Base-by-base conservation (phyloP, 345 rosid species). In the Lumnitzera littorea region DNA sequence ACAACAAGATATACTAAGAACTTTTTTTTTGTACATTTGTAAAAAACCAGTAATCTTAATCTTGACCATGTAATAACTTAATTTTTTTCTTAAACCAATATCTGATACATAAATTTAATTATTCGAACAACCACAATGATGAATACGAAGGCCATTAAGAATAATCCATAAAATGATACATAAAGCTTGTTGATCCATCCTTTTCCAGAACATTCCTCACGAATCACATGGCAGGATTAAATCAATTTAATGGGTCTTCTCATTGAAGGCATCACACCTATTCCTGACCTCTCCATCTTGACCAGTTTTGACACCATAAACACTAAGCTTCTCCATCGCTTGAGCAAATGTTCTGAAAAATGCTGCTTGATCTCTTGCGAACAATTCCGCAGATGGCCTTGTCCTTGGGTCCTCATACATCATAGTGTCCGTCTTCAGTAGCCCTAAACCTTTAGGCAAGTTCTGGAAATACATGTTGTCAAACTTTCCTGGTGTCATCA, bases 381-480 rank as follows among this genome's bases (percentile, higher is more conserved):
- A 78, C 69, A 56, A 41, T 0, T 72, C 79, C 54, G 69, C 84
- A 24, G 61, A 69, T 0, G 69, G 71, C 64, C 49, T 76, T 1
- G 89, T 78, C 50, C 71, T 68, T 24, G 71, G 50, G 57, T 81
- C 62, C 57, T 51, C 62, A 15, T 51, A 36, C 48, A 76, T 63
- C 13, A 61, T 53, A n/a, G 66, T 67, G 65, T 84, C 86, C 4
- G 76, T 50, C 14, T 62, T 15, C 53, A 84, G 59, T 15, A 77
- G 53, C 29, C 79, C 86, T 50, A 84, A 27, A 11, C 89, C 84
- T 47, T 62, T 53, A 29, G 68, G 67, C 55, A 81, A 55, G 62
- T 79, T 81, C 76, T 65, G 61, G 74, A 50, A 81, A 49, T 74
- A 81, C 82, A 74, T 69, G 62, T 81, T 78, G 16, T 84, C 89